Conservation (phyloP, 2,329 filamentous ascomycete genomes). For the Phoma sp. region DNA sequence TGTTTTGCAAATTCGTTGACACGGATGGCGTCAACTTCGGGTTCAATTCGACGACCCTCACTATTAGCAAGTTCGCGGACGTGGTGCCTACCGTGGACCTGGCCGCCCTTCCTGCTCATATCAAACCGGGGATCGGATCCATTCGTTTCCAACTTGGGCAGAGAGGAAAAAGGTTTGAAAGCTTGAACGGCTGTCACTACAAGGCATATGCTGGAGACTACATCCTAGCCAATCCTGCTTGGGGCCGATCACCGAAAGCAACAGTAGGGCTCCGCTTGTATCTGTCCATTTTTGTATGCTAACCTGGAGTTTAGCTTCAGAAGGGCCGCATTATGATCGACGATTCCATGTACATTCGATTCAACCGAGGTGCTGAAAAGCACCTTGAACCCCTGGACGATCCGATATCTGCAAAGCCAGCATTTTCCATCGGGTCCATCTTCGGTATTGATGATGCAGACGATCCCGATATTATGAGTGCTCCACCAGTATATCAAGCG, state of each 20-base stretch:
- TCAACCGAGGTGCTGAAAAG: slow-evolving; percentile 16
- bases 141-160: slow-evolving; percentile 71
- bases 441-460: slow-evolving; percentile 36
- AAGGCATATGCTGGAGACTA: slow-evolving; percentile 70
- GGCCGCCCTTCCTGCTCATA: slow-evolving; percentile 75
- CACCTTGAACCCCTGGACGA: slow-evolving; percentile 23
- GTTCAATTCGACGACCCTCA: slow-evolving; percentile 20
- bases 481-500: slow-evolving; percentile 24
- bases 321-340: slow-evolving; percentile 87
- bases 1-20: slow-evolving; percentile 35
- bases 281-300: no score
- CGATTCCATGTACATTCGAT: slow-evolving; percentile 57
- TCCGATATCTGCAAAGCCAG: no score
- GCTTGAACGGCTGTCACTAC: slow-evolving; percentile 78
- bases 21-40: slow-evolving; percentile 40
- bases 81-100: slow-evolving; percentile 79
- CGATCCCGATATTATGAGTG: not conserved
- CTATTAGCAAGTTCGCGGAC: slow-evolving; percentile 66
- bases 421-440: not conserved
- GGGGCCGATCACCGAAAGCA: slow-evolving; percentile 50
- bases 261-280: not conserved
- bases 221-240: slow-evolving; percentile 18
- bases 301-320: slow-evolving; percentile 51
- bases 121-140: slow-evolving; percentile 72
- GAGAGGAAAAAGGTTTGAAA: slow-evolving; percentile 80